Conservation (phyloP, 2,329 filamentous ascomycete genomes). For the Penicillium oxalicum region DNA sequence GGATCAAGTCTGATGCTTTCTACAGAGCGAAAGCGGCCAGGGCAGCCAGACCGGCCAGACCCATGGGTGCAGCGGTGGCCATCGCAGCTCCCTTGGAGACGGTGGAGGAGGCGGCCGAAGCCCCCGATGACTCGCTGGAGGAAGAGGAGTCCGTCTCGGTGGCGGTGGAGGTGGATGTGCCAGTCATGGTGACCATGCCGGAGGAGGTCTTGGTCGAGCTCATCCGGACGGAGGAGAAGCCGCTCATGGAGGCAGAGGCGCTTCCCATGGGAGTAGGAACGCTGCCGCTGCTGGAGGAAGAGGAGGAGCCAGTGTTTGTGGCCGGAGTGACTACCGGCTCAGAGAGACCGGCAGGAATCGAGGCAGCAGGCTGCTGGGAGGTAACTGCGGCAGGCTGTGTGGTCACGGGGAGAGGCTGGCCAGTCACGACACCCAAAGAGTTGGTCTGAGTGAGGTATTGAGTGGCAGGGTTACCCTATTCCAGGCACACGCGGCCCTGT, state of each 20-base stretch:
- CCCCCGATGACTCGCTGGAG: constrained; percentile 8
- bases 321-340: constrained; percentile 22
- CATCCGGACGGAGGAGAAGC: constrained; percentile 9
- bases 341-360: constrained; percentile 39
- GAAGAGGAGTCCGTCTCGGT: constrained; percentile 2
- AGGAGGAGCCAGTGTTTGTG: constrained; percentile 16
- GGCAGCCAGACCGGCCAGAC: constrained; percentile 38
- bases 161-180: constrained; percentile 3
- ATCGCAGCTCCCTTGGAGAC: constrained; percentile 30
- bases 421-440: constrained; percentile 46
- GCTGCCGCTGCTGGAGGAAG: constrained; percentile 10
- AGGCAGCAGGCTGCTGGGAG: constrained; percentile 33
- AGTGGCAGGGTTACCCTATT: constrained; percentile 41
- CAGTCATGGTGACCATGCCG: constrained; percentile 11
- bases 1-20: constrained; percentile 6
- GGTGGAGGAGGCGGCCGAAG: constrained; percentile 13
- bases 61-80: constrained; percentile 35
- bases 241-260: constrained; percentile 13
- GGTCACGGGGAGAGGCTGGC: constrained; percentile 36
- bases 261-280: constrained; percentile 11
- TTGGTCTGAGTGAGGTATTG: constrained; percentile 45
- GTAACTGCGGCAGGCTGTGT: constrained; percentile 25
- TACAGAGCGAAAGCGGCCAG: constrained; percentile 40
- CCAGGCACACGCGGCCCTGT: background rate
- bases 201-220: constrained; percentile 15